Conservation (phyloP, 306 rosid genomes). For the Pyrus betulifolia region DNA sequence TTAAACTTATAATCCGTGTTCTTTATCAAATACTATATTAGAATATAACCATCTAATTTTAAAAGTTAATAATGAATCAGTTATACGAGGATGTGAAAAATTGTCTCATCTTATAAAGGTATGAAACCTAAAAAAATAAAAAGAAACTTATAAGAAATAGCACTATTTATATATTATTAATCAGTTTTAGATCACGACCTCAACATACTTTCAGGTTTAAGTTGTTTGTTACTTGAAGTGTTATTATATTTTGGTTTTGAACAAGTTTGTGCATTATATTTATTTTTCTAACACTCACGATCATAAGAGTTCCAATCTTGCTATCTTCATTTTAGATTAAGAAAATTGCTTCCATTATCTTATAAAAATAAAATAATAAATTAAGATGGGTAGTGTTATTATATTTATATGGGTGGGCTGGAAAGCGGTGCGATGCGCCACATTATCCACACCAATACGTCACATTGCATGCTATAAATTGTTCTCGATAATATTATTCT, state of each 20-base stretch:
- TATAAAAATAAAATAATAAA: neutral
- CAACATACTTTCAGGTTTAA: neutral
- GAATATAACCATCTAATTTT: too few species aligned
- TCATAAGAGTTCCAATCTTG: neutral
- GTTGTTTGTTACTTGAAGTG: neutral
- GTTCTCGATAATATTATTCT: too few species aligned
- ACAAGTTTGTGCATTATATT: neutral
- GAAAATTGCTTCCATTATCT: neutral
- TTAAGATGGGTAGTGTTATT: neutral
- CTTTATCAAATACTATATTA: too few species aligned
- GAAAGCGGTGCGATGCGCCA: constrained; percentile 9
- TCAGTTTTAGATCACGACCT: too few species aligned
- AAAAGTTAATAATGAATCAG: neutral
- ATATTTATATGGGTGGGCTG: neutral
- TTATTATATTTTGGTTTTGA: neutral
- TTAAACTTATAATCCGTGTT: too few species aligned
- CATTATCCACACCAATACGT: neutral
- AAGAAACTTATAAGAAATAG: too few species aligned
- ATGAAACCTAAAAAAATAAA: neutral
- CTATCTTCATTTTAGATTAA: neutral
- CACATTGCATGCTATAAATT: neutral
- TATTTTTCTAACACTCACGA: too few species aligned
- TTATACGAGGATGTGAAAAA: neutral
- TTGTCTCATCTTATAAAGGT: neutral
- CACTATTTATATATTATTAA: too few species aligned